Evolutionary conservation across 768 basidiomycete genomes (phyloP), one percentile per base, ranked within the genome.

Genomic region (Lanmaoa rubissima): DNA sequence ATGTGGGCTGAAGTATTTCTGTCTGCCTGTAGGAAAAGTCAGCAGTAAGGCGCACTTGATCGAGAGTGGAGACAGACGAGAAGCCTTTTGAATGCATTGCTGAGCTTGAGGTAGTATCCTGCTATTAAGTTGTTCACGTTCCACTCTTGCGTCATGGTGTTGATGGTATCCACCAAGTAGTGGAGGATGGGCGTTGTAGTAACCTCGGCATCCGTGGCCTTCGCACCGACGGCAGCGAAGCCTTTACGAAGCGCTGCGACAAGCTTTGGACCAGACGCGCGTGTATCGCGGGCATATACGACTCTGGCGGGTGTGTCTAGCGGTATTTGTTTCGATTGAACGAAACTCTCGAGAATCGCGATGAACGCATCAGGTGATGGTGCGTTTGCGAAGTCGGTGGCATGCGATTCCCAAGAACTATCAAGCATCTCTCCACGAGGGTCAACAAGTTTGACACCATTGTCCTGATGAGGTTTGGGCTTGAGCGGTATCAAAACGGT

Each of bases 361-460:
- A 94, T 66, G 71, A 98, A 86, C n/a, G 83, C 86, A 52, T 83
- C 82, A 8, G 88, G 83, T 24, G 85, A 85, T 6, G 81, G 61
- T 31, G 92, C 91, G 69, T 98, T 98, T 54, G 96, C 90, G 14
- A 99, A 75, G 8, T 74, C 73, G 11, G 97, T 96, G 6, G 95
- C 94, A 70, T 95, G 84, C 2, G 68, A 67, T 71, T 99, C 97
- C 97, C 97, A 99, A 39, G 90, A 81, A 2, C 88, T 77, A 69
- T 97, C 91, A 11, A 99, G 81, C 97, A 99, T 99, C 73, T 99
- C 96, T 21, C 97, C 97, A 14, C 84, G 86, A 21, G 97, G 93
- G 75, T 99, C 97, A 39, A 99, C 94, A 39, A 99, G 83, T 74
- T 99, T 99, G 61, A 98, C 97, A 31, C 97, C 97, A 70, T 99